Evolutionary conservation across 1,284 basidiomycete species (phyloP).

Genomic region (Irpex sp.): DNA sequence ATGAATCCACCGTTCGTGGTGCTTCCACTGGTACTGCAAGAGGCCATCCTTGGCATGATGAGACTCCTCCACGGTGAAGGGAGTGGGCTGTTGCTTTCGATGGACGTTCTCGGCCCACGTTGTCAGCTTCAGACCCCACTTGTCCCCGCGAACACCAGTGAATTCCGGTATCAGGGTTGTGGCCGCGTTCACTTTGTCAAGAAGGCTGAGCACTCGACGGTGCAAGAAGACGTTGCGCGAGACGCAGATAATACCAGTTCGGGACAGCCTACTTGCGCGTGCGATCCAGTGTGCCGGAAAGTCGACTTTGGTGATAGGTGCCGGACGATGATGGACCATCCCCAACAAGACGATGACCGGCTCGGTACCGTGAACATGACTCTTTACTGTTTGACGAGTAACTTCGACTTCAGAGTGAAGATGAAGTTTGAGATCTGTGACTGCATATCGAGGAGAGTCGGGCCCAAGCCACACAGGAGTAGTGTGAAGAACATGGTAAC

Average conservation of each 20-base stretch:
- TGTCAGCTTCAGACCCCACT: conserved; percentile 18
- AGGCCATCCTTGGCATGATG: conserved; percentile 4
- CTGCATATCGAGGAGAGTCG: conserved; percentile 19
- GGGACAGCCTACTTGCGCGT: conserved; percentile 12
- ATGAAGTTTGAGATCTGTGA: conserved; percentile 7
- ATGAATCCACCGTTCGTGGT: conserved; percentile 19
- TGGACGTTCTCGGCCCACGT: conserved; percentile 17
- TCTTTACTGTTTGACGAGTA: neutral
- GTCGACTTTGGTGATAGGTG: conserved; percentile 1
- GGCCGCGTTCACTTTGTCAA: conserved; percentile 23
- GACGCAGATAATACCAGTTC: conserved; percentile 23
- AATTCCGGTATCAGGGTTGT: conserved; percentile 26
- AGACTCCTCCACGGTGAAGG: conserved; percentile 13
- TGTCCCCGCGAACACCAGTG: conserved; percentile 17
- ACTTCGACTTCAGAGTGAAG: neutral
- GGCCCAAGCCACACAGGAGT: conserved; percentile 15
- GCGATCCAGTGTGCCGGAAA: conserved; percentile 21
- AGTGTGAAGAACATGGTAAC: conserved; percentile 25
- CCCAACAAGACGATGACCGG: conserved; percentile 24
- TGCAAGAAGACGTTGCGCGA: conserved; percentile 21
- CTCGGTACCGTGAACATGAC: neutral
- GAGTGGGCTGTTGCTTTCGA: conserved; percentile 9
- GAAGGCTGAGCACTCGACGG: conserved; percentile 16
- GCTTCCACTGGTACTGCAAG: conserved; percentile 18
- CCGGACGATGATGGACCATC: conserved; percentile 16